Evolutionary conservation across 2,329 filamentous ascomycete genomes (phyloP), one percentile per base, ranked within the genome.

Genomic region (Leptographium procerum): DNA sequence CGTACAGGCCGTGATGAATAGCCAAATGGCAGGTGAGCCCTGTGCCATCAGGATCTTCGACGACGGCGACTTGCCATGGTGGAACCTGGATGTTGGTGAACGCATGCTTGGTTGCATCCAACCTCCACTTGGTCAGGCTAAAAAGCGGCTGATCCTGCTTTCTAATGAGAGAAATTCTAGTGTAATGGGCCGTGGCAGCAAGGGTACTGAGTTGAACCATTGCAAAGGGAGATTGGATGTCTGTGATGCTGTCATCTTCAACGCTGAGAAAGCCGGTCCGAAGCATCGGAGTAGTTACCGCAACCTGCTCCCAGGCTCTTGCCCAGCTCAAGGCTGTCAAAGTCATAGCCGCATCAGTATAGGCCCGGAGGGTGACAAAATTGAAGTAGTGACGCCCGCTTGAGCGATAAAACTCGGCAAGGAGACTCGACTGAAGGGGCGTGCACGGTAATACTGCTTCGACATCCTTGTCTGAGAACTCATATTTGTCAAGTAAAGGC

Each of bases 1-100:
- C 91, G 64, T 95, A 96, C 0, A 96, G 74, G 0, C 88, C 88
- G 71, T 96, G 91, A 62, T 95, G 87, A 3, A 90, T 76, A 1
- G 74, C 68, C 4, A 84, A 62, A 52, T 78, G 72, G 40, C 60
- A 64, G 3, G 45, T 28, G 11, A 53, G 22, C 10, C 7, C 14
- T 1, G 24, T 70, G 80, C 76, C 2, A 54, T 64, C 5, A 61
- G 40, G 1, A 56, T 61, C 51, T 3, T 74, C 63, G 0, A 77
- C 66, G 1, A 90, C 53, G 0, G 73, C 71, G 24, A 89, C 69
- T 14, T 73, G 72, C 89, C 89, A 95, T 0, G 83, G 81, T 0
- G 84, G 83, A 0, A 68, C 61, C 48, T 83, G 73, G 4, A 87
- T 67, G 11, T 73, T 67, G 1, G 69, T 50, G 1, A 81, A 60